phyloP scores from a whole-genome alignment of 495 filamentous ascomycete genomes.

The Lineolata rhizophorae region DNA sequence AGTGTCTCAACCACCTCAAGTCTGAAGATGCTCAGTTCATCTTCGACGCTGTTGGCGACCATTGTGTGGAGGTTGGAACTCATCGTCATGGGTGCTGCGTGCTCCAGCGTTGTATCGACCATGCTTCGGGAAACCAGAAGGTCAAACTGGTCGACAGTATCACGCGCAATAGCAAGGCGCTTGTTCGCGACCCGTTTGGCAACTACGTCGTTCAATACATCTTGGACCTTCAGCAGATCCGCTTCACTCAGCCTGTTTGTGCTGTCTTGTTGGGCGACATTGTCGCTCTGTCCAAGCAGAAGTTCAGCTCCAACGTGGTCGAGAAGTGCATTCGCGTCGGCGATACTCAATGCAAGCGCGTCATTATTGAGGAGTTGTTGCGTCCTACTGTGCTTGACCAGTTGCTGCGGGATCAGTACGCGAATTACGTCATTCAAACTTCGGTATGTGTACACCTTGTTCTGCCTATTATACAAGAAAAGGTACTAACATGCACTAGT shows the following conservation, averaged over 20 bases:
- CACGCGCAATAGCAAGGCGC: constrained; percentile 52
- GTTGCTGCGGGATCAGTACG: constrained; percentile 73
- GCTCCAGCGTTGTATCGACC: constrained; percentile 91
- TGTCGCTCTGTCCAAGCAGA: constrained; percentile 67
- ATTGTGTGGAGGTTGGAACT: constrained; percentile 81
- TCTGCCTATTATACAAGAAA: no score
- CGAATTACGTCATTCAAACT: constrained; percentile 96
- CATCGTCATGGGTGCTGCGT: constrained; percentile 98
- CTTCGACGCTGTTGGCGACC: constrained; percentile 69
- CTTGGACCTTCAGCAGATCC: constrained; percentile 64
- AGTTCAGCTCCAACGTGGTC: constrained; percentile 97
- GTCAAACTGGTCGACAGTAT: constrained; percentile 67
- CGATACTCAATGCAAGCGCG: constrained; percentile 40
- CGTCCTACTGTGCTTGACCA: constrained; percentile 53
- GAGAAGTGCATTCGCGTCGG: constrained; percentile 89
- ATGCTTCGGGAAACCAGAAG: constrained; percentile 79
- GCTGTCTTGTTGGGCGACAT: constrained; percentile 54
- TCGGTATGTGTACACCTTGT: constrained; percentile 20
- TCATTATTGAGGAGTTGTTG: constrained; percentile 70
- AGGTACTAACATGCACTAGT: no score
- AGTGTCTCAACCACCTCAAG: constrained; percentile 83
- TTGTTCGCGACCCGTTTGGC: constrained; percentile 92
- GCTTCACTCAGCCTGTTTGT: constrained; percentile 71
- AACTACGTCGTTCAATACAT: constrained; percentile 99
- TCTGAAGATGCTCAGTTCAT: constrained; percentile 79